Percentiles rank a stretch among this genome's conserved stretches.
Conservation (phyloP, 163 green algal genomes). For the Coccomyxa subellipsoidea region DNA sequence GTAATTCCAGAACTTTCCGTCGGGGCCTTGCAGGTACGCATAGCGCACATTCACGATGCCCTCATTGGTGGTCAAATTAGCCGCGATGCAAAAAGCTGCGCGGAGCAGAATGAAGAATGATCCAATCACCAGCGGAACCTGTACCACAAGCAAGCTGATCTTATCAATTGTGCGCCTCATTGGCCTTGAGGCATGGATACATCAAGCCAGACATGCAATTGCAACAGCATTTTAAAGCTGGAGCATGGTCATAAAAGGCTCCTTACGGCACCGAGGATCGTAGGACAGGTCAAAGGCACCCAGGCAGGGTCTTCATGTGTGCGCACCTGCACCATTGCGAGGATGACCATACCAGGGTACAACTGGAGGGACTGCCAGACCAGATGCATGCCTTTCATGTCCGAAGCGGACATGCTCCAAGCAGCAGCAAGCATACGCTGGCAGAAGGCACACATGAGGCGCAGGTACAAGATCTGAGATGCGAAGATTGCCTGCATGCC, state of each 20-base stretch:
- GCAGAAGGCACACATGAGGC: not conserved
- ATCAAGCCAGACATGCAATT: no score
- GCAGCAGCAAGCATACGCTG: not conserved
- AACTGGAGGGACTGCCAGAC: not conserved
- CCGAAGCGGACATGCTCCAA: not conserved
- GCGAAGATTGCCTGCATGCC: not conserved
- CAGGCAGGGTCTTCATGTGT: not conserved
- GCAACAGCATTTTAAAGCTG: no score
- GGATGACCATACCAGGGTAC: not conserved
- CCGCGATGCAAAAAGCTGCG: not conserved
- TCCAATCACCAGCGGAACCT: not conserved
- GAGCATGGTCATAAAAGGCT: no score
- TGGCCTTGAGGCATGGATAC: no score
- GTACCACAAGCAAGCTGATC: not conserved
- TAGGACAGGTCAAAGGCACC: no score
- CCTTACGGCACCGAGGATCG: no score
- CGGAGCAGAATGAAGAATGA: not conserved
- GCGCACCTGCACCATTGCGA: not conserved
- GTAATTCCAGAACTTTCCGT: constrained; percentile 5
- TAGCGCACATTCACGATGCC: not conserved
- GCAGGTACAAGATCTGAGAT: not conserved
- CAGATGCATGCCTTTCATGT: not conserved
- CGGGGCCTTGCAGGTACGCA: not conserved
- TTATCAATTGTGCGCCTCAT: not conserved
- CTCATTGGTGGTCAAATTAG: not conserved